Evolutionary conservation across 495 filamentous ascomycete species (phyloP).

Genomic region (Cladorrhinum samala): DNA sequence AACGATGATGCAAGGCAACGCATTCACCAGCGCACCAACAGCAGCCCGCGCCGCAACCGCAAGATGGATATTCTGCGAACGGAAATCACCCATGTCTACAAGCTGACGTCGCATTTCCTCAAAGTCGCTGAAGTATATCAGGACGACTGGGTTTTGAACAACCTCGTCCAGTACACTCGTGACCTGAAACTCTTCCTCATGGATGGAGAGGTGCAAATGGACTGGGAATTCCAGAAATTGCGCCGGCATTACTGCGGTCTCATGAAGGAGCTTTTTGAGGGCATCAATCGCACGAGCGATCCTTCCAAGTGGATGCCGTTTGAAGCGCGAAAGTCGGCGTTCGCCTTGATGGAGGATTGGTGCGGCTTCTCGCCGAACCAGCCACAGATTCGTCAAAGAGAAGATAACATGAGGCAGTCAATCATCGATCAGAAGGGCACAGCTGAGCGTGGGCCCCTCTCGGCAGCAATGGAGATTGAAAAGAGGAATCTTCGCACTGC

Average conservation of each 20-base stretch:
- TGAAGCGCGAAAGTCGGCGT: conserved; percentile 86
- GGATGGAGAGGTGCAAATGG: conserved; percentile 88
- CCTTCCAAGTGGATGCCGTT: conserved; percentile 92
- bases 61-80: conserved; percentile 82
- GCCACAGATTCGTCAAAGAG: conserved; percentile 68
- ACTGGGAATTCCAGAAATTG: conserved; percentile 92
- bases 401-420: conserved; percentile 81
- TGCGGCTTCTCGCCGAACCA: conserved; percentile 96
- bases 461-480: conserved; percentile 92
- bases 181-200: conserved; percentile 90
- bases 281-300: conserved; percentile 79
- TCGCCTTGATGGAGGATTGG: conserved; percentile 97
- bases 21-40: conserved; percentile 73
- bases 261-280: conserved; percentile 87
- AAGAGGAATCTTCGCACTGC: conserved; percentile 86
- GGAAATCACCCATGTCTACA: conserved; percentile 92
- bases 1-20: conserved; percentile 86
- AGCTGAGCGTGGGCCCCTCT: conserved; percentile 65
- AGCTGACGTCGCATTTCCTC: conserved; percentile 87
- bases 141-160: conserved; percentile 89
- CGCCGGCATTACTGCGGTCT: conserved; percentile 90
- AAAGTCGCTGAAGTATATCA: conserved; percentile 70
- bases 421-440: conserved; percentile 57
- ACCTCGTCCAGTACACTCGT: conserved; percentile 83
- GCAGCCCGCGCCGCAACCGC: conserved; percentile 66